phyloP scores from a whole-genome alignment of 1,139 yeast species.

The Blastobotrys aristatus region DNA sequence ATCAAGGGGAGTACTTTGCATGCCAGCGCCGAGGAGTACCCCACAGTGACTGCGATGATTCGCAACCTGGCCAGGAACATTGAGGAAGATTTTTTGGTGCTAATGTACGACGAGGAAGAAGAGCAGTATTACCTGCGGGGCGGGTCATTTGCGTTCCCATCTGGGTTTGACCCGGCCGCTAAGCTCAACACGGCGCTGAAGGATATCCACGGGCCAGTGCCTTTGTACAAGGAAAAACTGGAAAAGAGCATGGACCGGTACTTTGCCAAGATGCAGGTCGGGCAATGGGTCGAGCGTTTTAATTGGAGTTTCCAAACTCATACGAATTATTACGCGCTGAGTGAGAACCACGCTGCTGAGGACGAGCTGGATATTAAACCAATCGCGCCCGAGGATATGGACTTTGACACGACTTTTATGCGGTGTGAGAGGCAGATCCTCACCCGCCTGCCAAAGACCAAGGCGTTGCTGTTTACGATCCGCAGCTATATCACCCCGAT shows the following conservation, averaged over 20 bases:
- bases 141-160: constrained; percentile 65
- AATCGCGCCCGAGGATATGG: constrained; percentile 42
- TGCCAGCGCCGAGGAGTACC: constrained; percentile 12
- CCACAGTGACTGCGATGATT: constrained; percentile 35
- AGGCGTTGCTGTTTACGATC: constrained; percentile 53
- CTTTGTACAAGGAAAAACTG: constrained; percentile 51
- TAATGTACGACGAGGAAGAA: constrained; percentile 50
- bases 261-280: constrained; percentile 46
- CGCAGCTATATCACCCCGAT: constrained; percentile 66
- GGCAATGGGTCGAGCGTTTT: constrained; percentile 53
- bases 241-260: constrained; percentile 59
- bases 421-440: constrained; percentile 60
- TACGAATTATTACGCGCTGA: constrained; percentile 45
- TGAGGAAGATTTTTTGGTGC: constrained; percentile 64
- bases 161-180: constrained; percentile 63
- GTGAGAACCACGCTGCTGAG: constrained; percentile 43
- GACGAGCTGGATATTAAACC: constrained; percentile 31
- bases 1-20: constrained; percentile 24
- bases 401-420: constrained; percentile 52
- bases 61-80: constrained; percentile 44
- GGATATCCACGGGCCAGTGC: constrained; percentile 58
- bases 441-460: constrained; percentile 52
- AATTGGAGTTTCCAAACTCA: constrained; percentile 64
- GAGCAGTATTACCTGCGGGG: constrained; percentile 60
- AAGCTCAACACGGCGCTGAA: constrained; percentile 41